Base-by-base conservation (phyloP, 169 alveolate genomes). In the Cryptosporidium canis region DNA sequence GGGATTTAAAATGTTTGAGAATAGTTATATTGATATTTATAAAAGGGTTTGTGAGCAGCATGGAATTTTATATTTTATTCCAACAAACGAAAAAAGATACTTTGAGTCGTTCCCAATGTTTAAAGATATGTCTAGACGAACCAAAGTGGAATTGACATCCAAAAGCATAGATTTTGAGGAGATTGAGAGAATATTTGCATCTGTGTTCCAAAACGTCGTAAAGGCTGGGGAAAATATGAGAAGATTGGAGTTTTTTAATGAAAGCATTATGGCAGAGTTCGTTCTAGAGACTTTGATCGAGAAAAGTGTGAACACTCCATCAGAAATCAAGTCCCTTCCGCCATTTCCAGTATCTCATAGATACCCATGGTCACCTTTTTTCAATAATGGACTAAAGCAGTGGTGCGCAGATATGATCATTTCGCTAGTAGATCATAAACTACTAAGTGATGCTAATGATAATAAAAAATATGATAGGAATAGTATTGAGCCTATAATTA, bases 41-140 rank as follows among this genome's bases (percentile, higher is more conserved):
- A 53, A 77, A 58, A 77, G 87, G 47, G 87, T 77, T 58, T 77
- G 65, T 41, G 87, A 77, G 35, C 70, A 58, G 21, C 87, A 77
- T 77, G 87, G 87, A 41, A 55, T 77, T 37, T 35, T 61, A 31
- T n/a, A 58, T 39, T 55, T 77, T 58, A 41, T 61, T n/a, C 48
- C 72, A 2, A 35, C 6, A 39, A 35, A 58, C 27, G 47, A 55
- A 21, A 58, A 55, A 6, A 29, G 41, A 6, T 53, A 24, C 21
- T 45, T 43, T 31, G 66, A 77, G 6, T 14, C 24, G 14, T 63
- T 24, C 24, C 87, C 87, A 3, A 55, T 77, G 51, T 77, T 77
- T 21, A 39, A 77, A 16, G 43, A 41, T 7, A 77, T 77, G 63
- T 55, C 72, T 21, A 61, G 41, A 18, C 44, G 14, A 27, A 39